Conservation (phyloP, 768 basidiomycete genomes). For the Dentipellis fragilis region DNA sequence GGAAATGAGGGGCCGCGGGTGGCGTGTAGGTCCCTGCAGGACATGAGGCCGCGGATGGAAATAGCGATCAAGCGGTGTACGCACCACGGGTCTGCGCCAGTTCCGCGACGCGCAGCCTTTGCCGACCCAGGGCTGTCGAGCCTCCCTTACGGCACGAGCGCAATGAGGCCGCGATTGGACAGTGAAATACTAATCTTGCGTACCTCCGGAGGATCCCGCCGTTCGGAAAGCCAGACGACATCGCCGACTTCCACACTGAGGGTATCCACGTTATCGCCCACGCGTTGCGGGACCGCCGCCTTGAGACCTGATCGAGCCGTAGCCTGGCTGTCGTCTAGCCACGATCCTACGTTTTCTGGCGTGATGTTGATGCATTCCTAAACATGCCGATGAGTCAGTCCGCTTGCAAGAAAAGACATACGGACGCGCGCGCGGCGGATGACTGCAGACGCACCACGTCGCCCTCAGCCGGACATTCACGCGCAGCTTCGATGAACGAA, state of each 20-base stretch:
- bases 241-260: constrained; percentile 9
- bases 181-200: not conserved
- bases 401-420: no score
- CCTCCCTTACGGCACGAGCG: constrained; percentile 50
- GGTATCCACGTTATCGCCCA: not conserved
- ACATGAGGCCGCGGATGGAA: not conserved
- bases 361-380: constrained; percentile 44
- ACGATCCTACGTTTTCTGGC: constrained; percentile 32
- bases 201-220: constrained; percentile 5
- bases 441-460: constrained; percentile 20
- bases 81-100: constrained; percentile 55
- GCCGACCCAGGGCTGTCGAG: constrained; percentile 69
- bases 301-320: constrained; percentile 4
- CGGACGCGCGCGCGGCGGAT: no score
- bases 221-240: constrained; percentile 11
- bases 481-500: constrained; percentile 33
- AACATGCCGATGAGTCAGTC: no score
- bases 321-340: constrained; percentile 32
- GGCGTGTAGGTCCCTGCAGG: constrained; percentile 45
- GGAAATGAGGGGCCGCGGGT: constrained; percentile 61
- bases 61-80: constrained; percentile 13
- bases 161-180: not conserved
- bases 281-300: not conserved
- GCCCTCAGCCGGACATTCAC: constrained; percentile 20
- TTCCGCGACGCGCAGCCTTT: constrained; percentile 58